phyloP scores from a whole-genome alignment of 2,329 filamentous ascomycete species.

The Thelonectria discophora region DNA sequence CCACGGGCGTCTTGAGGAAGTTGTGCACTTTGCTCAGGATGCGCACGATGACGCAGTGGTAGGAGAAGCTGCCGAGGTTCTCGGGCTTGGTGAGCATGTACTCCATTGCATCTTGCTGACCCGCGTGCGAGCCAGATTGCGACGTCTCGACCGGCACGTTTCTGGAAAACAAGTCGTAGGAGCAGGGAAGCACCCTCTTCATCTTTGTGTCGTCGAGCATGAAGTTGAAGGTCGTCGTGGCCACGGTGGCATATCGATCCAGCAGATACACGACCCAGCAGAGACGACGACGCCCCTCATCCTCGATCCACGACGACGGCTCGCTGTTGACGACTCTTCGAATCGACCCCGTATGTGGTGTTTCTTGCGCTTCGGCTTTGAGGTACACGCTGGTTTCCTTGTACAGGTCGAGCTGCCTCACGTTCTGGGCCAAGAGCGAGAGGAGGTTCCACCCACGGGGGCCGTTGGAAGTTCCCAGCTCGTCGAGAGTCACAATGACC shows the following conservation, averaged over 20 bases:
- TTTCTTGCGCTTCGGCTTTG: slow-evolving; percentile 44
- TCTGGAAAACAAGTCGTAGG: slow-evolving; percentile 55
- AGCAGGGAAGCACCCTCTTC: slow-evolving; percentile 53
- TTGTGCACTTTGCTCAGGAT: slow-evolving; percentile 55
- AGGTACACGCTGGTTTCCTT: slow-evolving; percentile 52
- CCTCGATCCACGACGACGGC: slow-evolving; percentile 56
- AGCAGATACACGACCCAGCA: slow-evolving; percentile 58
- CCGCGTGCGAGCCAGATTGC: slow-evolving; percentile 39
- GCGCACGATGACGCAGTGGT: slow-evolving; percentile 55
- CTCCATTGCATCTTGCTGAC: slow-evolving; percentile 37
- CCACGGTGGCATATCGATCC: slow-evolving; percentile 55
- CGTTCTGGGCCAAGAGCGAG: slow-evolving; percentile 50
- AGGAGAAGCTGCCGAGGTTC: slow-evolving; percentile 56
- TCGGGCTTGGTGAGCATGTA: slow-evolving; percentile 51
- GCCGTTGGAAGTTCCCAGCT: slow-evolving; percentile 54
- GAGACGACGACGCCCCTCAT: slow-evolving; percentile 53
- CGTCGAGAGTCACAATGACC: slow-evolving; percentile 53
- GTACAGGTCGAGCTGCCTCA: slow-evolving; percentile 51
- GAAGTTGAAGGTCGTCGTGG: slow-evolving; percentile 53
- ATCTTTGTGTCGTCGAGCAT: slow-evolving; percentile 52
- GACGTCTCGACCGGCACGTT: slow-evolving; percentile 55
- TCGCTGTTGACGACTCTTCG: slow-evolving; percentile 47
- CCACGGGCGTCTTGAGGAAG: slow-evolving; percentile 52
- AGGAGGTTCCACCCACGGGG: slow-evolving; percentile 54
- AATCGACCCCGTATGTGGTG: slow-evolving; percentile 47